These are phyloP conservation scores for Chondrostereum purpureum DNA, from an alignment of 1,284 basidiomycete genomes.

Conservation along the genomic window DNA sequence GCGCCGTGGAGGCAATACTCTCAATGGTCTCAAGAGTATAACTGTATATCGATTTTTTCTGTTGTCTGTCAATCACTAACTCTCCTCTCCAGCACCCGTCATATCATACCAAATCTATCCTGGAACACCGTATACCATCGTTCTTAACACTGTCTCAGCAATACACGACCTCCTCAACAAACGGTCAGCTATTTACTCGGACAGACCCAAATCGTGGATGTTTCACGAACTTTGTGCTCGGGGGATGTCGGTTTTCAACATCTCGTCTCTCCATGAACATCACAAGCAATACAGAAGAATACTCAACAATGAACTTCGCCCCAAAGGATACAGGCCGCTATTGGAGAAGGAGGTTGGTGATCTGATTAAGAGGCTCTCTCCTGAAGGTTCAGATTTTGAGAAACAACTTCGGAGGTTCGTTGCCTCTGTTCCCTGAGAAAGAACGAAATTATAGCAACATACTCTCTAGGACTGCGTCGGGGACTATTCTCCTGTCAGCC, in stretches of 20 bases:
- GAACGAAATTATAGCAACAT: no score
- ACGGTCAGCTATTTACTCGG: constrained; percentile 34
- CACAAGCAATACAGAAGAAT: constrained; percentile 33
- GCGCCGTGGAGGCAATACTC: constrained; percentile 33
- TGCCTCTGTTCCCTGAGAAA: no score
- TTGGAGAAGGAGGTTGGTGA: constrained; percentile 25
- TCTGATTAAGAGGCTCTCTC: constrained; percentile 24
- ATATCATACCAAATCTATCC: constrained; percentile 31
- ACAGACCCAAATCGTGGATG: constrained; percentile 37
- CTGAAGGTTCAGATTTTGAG: constrained; percentile 23
- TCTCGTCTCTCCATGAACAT: constrained; percentile 26
- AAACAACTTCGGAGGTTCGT: constrained; percentile 32
- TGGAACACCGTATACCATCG: constrained; percentile 19
- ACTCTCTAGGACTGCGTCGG: constrained; percentile 29
- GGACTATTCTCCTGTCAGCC: constrained; percentile 37
- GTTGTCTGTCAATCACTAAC: not conserved
- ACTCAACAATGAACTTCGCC: constrained; percentile 27
- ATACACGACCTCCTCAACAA: constrained; percentile 31
- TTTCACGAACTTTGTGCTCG: constrained; percentile 33
- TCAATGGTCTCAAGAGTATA: constrained; percentile 26
- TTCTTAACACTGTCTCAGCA: constrained; percentile 28
- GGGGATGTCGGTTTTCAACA: constrained; percentile 30
- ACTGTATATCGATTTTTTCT: constrained; percentile 14
- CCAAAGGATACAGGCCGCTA: constrained; percentile 24
- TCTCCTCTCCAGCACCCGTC: constrained; percentile 19